Base-by-base conservation (phyloP, 2,329 filamentous ascomycete species). In the Fusarium dlaminii region DNA sequence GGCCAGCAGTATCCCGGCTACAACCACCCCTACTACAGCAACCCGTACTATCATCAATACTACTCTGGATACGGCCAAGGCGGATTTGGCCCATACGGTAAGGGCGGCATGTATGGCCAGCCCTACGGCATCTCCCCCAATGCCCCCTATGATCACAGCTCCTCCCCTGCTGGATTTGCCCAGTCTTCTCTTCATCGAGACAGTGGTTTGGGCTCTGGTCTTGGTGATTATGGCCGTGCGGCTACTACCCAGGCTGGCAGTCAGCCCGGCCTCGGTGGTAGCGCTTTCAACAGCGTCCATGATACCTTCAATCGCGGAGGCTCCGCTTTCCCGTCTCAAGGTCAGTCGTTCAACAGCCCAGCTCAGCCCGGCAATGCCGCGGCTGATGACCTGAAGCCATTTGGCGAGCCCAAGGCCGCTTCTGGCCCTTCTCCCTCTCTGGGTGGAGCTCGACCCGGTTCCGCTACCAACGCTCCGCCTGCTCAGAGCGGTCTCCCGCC, bases 11-110 rank as follows among this genome's bases (percentile, higher is more conserved):
- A 89, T 78, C 85, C 86, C 45, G 87, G 86, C 75, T 86, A 85
- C 78, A 86, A 81, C 76, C 88, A 90, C 76, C 88, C 88, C 4
- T 92, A 92, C 82, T 91, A 88, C 77, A 85, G 83, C 75, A 90
- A 87, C 81, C 89, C 89, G 4, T 91, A 90, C 81, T 92, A 92
- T 77, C 85, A 87, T 69, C 86, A 88, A 66, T 92, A 91, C 81
- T 88, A 87, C 76, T 87, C 88, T 60, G 85, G 84, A 48, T 90
- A 89, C 72, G 84, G 84, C 59, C 87, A 89, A 78, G 87, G 85
- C 58, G 87, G 84, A 37, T 90, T 83, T 61, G 84, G 81, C 10
- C 88, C 88, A 5, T 90, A 90, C 72, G 82, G 86, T 70, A 90
- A 90, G 84, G 86, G 83, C 40, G 84, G 83, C 66, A 83, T 87